phyloP scores from a whole-genome alignment of 257 asterid species.

The Solanum pimpinellifolium region DNA sequence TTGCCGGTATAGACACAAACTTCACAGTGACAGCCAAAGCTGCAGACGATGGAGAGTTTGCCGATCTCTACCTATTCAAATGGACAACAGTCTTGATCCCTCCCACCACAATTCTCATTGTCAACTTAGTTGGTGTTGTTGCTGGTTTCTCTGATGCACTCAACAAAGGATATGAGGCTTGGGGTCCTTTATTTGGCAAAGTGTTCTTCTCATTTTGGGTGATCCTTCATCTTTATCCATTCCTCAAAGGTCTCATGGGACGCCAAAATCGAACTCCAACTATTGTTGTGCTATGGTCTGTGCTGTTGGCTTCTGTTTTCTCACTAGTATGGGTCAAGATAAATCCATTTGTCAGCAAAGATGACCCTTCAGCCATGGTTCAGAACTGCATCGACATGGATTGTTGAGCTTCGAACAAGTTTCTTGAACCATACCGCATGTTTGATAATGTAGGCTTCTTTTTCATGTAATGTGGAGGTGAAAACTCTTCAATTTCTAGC shows the following conservation, averaged over 20 bases:
- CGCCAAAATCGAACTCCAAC: slow-evolving; percentile 91
- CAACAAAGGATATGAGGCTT: slow-evolving; percentile 79
- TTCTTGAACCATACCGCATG: not conserved
- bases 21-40: slow-evolving; percentile 84
- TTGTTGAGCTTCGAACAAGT: slow-evolving; percentile 36
- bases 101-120: slow-evolving; percentile 69
- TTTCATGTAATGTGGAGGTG: not conserved
- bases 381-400: slow-evolving; percentile 77
- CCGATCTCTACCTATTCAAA: slow-evolving; percentile 71
- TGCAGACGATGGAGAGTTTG: slow-evolving; percentile 78
- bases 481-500: not conserved
- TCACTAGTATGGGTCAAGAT: slow-evolving; percentile 96
- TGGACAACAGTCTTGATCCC: slow-evolving; percentile 98
- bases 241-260: slow-evolving; percentile 95
- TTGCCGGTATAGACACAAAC: slow-evolving; percentile 87
- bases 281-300: slow-evolving; percentile 82
- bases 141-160: slow-evolving; percentile 94
- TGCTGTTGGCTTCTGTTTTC: slow-evolving; percentile 87
- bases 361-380: slow-evolving; percentile 35
- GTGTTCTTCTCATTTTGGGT: slow-evolving; percentile 94
- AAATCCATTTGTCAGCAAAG: slow-evolving; percentile 57
- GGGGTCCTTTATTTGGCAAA: slow-evolving; percentile 96
- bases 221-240: slow-evolving; percentile 78
- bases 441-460: not conserved
- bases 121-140: slow-evolving; percentile 84